Evolutionary conservation across 352 stramenopile species (phyloP), one percentile per base, ranked within the genome.

Genomic region (Paralagenidium karlingii): DNA sequence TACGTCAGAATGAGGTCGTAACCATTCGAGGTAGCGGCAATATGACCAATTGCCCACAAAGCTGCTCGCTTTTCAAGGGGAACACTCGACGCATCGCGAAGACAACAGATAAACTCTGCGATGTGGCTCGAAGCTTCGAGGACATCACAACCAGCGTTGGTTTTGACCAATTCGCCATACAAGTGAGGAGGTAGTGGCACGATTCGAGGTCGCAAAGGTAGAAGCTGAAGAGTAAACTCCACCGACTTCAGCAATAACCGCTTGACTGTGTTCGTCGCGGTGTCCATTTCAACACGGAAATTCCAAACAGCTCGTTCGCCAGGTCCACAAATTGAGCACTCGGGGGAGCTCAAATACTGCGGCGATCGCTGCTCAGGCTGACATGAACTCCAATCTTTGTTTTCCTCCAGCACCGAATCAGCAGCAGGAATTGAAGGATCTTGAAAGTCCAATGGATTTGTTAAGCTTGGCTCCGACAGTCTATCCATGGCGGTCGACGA

Each of bases 301-400:
- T 89, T 93, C 79, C 79, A 93, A 7, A 93, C 69, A 9, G 74
- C 77, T 28, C 79, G 76, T 44, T 93, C 79, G 3, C 77, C 77
- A 18, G 75, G 73, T 6, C 64, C 74, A 40, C 79, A 93, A 3
- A 93, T 26, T 3, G 73, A 90, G 20, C 73, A 83, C 18, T 86
- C 71, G 6, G 71, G 78, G 1, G 70, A 45, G 9, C 53, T 53
- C 15, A 93, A 53, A 40, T 70, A 82, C 39, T 87, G 70, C 0
- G 68, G 37, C 3, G 73, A 67, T 20, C 79, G 75, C 46, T 92
- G 79, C 24, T 92, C 79, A 15, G 79, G 79, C 18, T 81, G 74
- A 18, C 79, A 93, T 6, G 73, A 80, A 34, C 76, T 93, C 79
- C 79, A 93, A 47, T 93, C 79, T 38, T 93, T 93, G 58, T 86